Evolutionary conservation across 345 rosid species (phyloP).

Genomic region (Rhizophora apiculata): DNA sequence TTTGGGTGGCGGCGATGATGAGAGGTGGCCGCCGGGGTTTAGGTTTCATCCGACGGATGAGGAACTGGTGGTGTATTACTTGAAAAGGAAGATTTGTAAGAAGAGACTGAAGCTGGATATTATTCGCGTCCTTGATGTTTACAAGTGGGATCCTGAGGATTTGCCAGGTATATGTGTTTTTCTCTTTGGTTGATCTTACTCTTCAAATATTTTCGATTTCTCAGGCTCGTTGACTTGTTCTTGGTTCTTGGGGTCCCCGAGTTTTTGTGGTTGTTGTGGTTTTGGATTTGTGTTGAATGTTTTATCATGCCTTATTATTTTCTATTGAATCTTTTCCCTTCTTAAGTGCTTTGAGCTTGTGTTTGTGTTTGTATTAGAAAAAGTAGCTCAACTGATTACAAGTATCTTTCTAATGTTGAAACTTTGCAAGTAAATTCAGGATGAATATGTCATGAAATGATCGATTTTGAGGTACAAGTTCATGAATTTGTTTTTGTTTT

Average conservation of each 20-base stretch:
- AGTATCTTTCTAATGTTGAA: no score
- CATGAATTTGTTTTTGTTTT: no score
- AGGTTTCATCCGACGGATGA: constrained; percentile 95
- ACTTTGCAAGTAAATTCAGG: no score
- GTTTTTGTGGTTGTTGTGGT: not conserved
- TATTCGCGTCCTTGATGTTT: constrained; percentile 74
- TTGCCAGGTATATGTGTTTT: constrained; percentile 53
- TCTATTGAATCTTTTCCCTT: no score
- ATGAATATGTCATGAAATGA: no score
- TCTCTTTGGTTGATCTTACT: not conserved
- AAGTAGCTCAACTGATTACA: no score
- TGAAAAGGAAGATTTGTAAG: constrained; percentile 77
- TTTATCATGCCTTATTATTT: not conserved
- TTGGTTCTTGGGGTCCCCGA: not conserved
- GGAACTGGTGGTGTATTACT: constrained; percentile 68
- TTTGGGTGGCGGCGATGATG: constrained; percentile 27
- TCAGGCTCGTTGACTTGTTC: constrained; percentile 1
- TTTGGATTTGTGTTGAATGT: not conserved
- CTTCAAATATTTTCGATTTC: not conserved
- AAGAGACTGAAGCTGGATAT: constrained; percentile 49
- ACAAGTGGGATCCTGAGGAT: constrained; percentile 93
- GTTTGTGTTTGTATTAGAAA: no score
- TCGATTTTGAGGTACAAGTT: no score
- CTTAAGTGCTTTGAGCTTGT: no score
- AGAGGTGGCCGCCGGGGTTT: constrained; percentile 81